Conservation (phyloP, 2,329 filamentous ascomycete genomes). For the Fusarium chlamydosporum region DNA sequence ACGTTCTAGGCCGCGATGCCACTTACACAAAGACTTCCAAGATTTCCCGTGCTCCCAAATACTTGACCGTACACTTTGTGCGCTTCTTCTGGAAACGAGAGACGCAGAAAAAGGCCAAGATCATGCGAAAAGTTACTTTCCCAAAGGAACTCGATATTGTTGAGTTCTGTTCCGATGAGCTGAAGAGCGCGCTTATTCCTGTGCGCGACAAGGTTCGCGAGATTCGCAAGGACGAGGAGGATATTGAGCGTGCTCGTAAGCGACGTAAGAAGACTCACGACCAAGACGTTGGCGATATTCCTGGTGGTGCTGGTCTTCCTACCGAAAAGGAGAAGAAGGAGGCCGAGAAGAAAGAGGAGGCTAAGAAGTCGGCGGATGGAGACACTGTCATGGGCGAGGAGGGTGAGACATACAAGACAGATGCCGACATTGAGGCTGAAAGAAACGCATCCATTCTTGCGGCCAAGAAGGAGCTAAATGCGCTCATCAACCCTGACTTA, state of each 20-base stretch:
- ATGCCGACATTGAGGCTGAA: conserved; percentile 92
- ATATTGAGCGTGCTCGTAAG: conserved; percentile 92
- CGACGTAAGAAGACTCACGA: conserved; percentile 80
- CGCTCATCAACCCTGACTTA: conserved; percentile 81
- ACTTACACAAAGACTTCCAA: conserved; percentile 91
- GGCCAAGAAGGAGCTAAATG: conserved; percentile 89
- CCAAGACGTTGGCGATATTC: conserved; percentile 61
- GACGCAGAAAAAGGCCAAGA: conserved; percentile 98
- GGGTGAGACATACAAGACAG: conserved; percentile 85
- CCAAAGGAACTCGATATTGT: conserved; percentile 92
- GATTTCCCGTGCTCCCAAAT: conserved; percentile 92
- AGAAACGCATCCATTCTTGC: conserved; percentile 79
- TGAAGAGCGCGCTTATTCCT: conserved; percentile 85
- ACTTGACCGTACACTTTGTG: conserved; percentile 96
- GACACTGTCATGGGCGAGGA: conserved; percentile 76
- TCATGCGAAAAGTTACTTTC: conserved; percentile 98
- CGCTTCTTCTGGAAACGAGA: conserved; percentile 98
- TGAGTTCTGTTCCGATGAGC: conserved; percentile 94
- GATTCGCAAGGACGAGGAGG: conserved; percentile 93
- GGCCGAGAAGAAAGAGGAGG: conserved; percentile 63
- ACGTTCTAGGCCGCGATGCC: conserved; percentile 81
- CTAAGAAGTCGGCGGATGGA: conserved; percentile 65
- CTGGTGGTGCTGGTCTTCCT: conserved; percentile 62
- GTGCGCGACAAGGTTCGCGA: conserved; percentile 98
- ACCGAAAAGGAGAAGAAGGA: conserved; percentile 68